Percentiles rank a stretch among this genome's conserved stretches.
Evolutionary conservation across 2,329 filamentous ascomycete genomes (phyloP).

Genomic region (Exophiala spinifera): DNA sequence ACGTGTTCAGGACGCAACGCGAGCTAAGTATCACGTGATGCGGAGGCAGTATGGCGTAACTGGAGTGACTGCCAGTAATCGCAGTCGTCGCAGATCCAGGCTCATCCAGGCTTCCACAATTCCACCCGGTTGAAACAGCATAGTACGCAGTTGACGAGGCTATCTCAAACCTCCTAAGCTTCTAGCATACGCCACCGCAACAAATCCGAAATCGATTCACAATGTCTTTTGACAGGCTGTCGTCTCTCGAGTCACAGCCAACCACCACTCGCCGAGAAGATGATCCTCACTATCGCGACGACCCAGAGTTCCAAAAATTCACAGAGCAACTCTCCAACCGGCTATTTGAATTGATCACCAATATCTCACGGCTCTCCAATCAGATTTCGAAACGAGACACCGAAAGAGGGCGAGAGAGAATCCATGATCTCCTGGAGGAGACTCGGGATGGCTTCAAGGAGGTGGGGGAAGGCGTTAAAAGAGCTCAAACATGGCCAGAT

Average conservation of each 20-base stretch:
- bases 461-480: constrained; percentile 90
- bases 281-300: constrained; percentile 77
- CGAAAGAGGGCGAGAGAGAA: constrained; percentile 81
- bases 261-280: constrained; percentile 65
- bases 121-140: not conserved
- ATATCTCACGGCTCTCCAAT: constrained; percentile 78
- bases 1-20: no score
- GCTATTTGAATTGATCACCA: constrained; percentile 83
- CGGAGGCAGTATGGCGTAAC: not conserved
- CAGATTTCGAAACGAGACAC: constrained; percentile 89
- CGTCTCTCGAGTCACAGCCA: constrained; percentile 76
- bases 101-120: constrained; percentile 6
- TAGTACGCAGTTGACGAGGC: not conserved
- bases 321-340: constrained; percentile 81
- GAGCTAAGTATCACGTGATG: no score
- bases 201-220: not conserved
- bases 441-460: constrained; percentile 84
- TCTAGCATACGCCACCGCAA: not conserved
- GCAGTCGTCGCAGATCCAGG: not conserved
- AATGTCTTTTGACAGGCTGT: constrained; percentile 92
- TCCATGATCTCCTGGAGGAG: constrained; percentile 83
- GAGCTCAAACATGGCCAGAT: constrained; percentile 81
- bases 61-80: not conserved
- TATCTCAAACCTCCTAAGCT: not conserved
- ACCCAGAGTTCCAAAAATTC: constrained; percentile 84